Evolutionary conservation across 2,329 filamentous ascomycete genomes (phyloP).

Genomic region (Cladosporium sp.): DNA sequence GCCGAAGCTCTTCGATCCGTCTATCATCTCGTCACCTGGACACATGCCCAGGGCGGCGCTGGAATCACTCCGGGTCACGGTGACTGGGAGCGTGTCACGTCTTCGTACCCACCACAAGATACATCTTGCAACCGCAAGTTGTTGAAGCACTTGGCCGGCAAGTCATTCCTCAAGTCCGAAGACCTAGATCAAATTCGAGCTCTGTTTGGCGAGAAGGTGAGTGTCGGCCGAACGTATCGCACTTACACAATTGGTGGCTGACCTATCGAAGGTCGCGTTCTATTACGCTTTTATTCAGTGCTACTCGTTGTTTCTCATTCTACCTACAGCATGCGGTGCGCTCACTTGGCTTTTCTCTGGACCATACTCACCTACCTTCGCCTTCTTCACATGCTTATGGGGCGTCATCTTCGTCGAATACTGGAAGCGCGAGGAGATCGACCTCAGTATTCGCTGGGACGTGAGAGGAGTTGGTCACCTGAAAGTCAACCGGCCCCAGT

Average conservation of each 20-base stretch:
- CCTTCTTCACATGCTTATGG: constrained; percentile 8
- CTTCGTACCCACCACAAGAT: constrained; percentile 7
- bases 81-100: constrained; percentile 5
- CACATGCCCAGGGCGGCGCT: constrained; percentile 6
- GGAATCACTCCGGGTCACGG: constrained; percentile 8
- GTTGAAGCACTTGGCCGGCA: constrained; percentile 6
- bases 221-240: no score
- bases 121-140: constrained; percentile 5
- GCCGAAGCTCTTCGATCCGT: constrained; percentile 9
- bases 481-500: constrained; percentile 8
- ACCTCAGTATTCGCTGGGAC: constrained; percentile 11
- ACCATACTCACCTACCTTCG: constrained; percentile 8
- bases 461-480: constrained; percentile 4
- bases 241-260: no score
- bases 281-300: constrained; percentile 12
- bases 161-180: constrained; percentile 2
- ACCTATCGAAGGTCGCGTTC: constrained; percentile 9
- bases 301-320: constrained; percentile 7
- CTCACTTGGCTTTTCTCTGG: constrained; percentile 11
- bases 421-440: constrained; percentile 10
- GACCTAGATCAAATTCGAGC: constrained; percentile 9
- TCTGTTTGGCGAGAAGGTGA: constrained; percentile 6
- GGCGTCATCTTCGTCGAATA: constrained; percentile 8
- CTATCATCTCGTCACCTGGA: constrained; percentile 11
- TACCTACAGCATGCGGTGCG: constrained; percentile 3